phyloP scores from a whole-genome alignment of 495 filamentous ascomycete species.

The Penicillium desertorum region DNA sequence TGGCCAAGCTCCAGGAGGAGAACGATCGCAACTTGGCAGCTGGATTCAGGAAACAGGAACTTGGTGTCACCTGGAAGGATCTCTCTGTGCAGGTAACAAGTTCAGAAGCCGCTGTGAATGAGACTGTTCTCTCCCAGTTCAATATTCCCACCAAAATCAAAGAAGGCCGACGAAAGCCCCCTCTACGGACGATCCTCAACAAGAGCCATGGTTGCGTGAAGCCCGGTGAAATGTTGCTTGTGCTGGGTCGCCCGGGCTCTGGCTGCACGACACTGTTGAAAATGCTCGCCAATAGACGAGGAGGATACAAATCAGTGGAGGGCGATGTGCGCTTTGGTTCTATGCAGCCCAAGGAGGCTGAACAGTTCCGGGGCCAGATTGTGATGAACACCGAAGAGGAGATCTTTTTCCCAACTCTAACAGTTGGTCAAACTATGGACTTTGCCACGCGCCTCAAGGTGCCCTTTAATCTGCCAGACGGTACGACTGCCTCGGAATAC shows the following conservation, averaged over 20 bases:
- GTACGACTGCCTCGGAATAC: slow-evolving; percentile 48
- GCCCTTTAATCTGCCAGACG: slow-evolving; percentile 33
- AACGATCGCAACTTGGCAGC: slow-evolving; percentile 47
- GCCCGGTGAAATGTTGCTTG: slow-evolving; percentile 51
- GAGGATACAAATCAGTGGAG: slow-evolving; percentile 52
- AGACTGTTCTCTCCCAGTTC: slow-evolving; percentile 56
- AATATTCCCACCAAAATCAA: slow-evolving; percentile 47
- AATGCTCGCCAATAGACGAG: slow-evolving; percentile 62
- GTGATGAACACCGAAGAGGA: slow-evolving; percentile 72
- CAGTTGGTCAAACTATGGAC: slow-evolving; percentile 68
- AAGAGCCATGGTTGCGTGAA: slow-evolving; percentile 53
- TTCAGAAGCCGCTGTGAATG: slow-evolving; percentile 48
- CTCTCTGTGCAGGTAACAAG: slow-evolving; percentile 45
- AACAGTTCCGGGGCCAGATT: slow-evolving; percentile 67
- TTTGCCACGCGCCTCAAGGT: slow-evolving; percentile 57
- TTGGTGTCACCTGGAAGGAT: slow-evolving; percentile 59
- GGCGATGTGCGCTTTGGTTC: slow-evolving; percentile 63
- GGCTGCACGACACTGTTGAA: slow-evolving; percentile 57
- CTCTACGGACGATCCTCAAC: slow-evolving; percentile 38
- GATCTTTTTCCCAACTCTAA: slow-evolving; percentile 67
- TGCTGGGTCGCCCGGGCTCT: slow-evolving; percentile 46
- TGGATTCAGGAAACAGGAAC: slow-evolving; percentile 45
- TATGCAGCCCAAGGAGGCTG: slow-evolving; percentile 53
- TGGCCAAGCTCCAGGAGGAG: slow-evolving; percentile 45
- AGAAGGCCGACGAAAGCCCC: slow-evolving; percentile 38